Base-by-base conservation (phyloP, 768 basidiomycete genomes). In the Lentinula raphanica region DNA sequence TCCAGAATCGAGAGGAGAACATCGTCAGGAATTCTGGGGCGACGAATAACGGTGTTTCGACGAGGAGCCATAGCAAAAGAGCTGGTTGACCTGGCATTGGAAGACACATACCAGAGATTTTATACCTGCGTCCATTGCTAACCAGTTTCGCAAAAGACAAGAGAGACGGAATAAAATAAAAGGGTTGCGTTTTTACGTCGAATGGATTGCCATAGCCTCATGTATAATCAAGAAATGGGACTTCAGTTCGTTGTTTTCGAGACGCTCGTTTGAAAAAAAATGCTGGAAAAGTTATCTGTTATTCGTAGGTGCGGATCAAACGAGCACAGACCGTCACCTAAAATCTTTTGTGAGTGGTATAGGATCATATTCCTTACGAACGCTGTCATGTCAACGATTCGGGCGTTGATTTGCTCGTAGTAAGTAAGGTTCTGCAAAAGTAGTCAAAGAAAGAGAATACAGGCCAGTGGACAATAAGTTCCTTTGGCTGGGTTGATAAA, bases 311-410 rank as follows among this genome's bases (percentile, higher is more conserved):
- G 79, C 68, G 65, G 68, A 67, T 75, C 70, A 53, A 13, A 32
- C 6, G 15, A 51, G 35, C 79, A 78, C 79, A 69, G 74, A 66
- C 66, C 64, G 67, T 61, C 42, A 44, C 42, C 42, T 63, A 65
- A 65, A 65, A 69, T 74, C 76, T 82, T 82, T 81, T 81, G 79
- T 80, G 72, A 75, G 63, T 65, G 62, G 65, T 66, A 59, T 67
- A 65, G 67, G 66, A 66, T 68, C 68, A 69, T 71, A 67, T 65
- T 69, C 63, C 72, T 70, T 71, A 72, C 70, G 73, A 71, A 68
- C 67, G 70, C 75, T 79, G 77, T 70, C 80, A 82, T 81, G 81
- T 81, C 81, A 81, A 82, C 81, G 70, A 63, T 65, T 75, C 74
- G 66, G 68, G 68, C 69, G 72, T 72, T 60, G 65, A 69, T 64